These are phyloP conservation scores for Syncephalastrum racemosum DNA, from an alignment of 371 early-diverging fungal species.

Conservation along the genomic window DNA sequence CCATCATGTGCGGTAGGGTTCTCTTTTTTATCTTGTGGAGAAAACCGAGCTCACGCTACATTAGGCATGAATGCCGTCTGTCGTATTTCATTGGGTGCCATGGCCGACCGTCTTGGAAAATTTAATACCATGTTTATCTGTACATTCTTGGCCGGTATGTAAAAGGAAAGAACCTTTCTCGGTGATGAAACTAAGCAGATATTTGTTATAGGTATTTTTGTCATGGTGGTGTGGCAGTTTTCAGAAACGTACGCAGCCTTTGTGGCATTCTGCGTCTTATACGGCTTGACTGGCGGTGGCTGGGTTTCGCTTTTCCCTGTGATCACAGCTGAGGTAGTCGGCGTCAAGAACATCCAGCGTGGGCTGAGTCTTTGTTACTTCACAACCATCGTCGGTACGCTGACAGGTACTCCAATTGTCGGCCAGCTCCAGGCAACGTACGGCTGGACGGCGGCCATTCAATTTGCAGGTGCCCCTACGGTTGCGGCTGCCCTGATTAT, in stretches of 20 bases:
- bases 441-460: slow-evolving; percentile 43
- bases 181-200: not conserved
- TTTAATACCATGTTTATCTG: slow-evolving; percentile 13
- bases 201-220: slow-evolving; percentile 20
- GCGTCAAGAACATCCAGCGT: slow-evolving; percentile 36
- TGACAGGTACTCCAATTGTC: slow-evolving; percentile 43
- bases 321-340: slow-evolving; percentile 48
- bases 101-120: slow-evolving; percentile 9
- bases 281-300: slow-evolving; percentile 53
- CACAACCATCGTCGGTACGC: slow-evolving; percentile 35
- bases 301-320: slow-evolving; percentile 51
- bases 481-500: slow-evolving; percentile 24
- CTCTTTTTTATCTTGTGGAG: too few species aligned
- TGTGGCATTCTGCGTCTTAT: slow-evolving; percentile 26
- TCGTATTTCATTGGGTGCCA: slow-evolving; percentile 28
- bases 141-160: slow-evolving; percentile 27
- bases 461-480: slow-evolving; percentile 42
- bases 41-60: too few species aligned
- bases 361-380: slow-evolving; percentile 39
- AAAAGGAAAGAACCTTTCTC: not conserved
- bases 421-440: slow-evolving; percentile 41
- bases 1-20: slow-evolving; percentile 12
- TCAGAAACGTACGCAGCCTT: slow-evolving; percentile 38
- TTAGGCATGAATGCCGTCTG: slow-evolving; percentile 6
- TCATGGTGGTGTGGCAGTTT: slow-evolving; percentile 63